phyloP scores from a whole-genome alignment of 345 rosid genomes.

The Brassica rapa region DNA sequence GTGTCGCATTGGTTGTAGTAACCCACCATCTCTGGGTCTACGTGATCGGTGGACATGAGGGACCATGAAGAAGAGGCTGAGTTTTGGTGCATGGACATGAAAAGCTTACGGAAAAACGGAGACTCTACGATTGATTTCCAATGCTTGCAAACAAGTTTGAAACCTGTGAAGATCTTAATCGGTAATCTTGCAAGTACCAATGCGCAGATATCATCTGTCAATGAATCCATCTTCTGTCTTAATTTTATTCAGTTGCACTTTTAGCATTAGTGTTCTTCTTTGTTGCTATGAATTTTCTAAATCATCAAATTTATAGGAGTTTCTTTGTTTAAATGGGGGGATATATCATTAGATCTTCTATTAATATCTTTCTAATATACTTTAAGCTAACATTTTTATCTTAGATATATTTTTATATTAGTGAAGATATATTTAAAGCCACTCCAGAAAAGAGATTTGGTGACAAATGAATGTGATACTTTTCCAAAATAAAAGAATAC shows the following conservation, averaged over 20 bases:
- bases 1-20: background rate
- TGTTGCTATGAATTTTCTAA: background rate
- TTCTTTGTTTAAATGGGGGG: background rate
- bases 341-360: background rate
- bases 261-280: background rate
- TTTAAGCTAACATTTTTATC: no score
- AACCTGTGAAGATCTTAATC: background rate
- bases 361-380: background rate
- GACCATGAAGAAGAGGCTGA: background rate
- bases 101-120: background rate
- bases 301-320: background rate
- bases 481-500: background rate
- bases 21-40: background rate
- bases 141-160: constrained; percentile 4
- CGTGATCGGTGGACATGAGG: background rate
- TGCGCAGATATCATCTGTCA: background rate
- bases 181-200: background rate
- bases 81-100: background rate
- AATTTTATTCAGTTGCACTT: background rate
- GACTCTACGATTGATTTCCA: background rate
- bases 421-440: background rate
- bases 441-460: background rate
- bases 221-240: background rate
- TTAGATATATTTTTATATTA: background rate
- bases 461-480: background rate